Evolutionary conservation across 495 filamentous ascomycete genomes (phyloP), one percentile per base, ranked within the genome.

Genomic region (Xeromyces bisporus): DNA sequence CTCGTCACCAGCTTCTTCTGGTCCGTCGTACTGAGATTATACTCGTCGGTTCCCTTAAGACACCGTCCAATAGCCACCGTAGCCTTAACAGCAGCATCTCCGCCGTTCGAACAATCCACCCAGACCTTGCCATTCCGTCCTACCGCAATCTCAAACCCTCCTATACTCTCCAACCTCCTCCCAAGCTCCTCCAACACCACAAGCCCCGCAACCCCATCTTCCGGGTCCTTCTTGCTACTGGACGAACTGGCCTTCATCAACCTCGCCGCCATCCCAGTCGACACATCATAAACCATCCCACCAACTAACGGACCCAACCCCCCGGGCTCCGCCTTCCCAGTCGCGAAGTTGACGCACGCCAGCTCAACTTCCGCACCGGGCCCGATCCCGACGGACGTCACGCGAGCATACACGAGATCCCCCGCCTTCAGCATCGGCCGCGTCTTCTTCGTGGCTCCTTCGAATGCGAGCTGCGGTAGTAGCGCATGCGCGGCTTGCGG

Each of bases 111-210:
- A 36, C 62, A 68, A 40, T 82, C 71, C 11, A 96, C 76, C 89
- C 89, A 94, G 21, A 94, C 68, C 58, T 70, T 78, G 13, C 89
- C 89, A 51, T 97, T 97, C 48, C 86, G 73, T 14, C 91, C 91
- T 15, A 93, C 82, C 3, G 89, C 89, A 36, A 89, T 75, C 62
- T 97, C 89, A 55, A 94, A 97, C n/a, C 60, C 60, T 11, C 60
- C 60, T 7, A 51, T 35, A 30, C 69, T 67, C 26, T 87, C 59
- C 29, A 75, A 62, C 26, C 73, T 79, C 42, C 67, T 73, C 10
- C 75, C 86, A n/a, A 96, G 55, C 43, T 84, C 80, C 36, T 92
- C 82, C 29, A 96, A 50, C 12, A 96, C 50, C 3, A 63, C 69
- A 16, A 87, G 63, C 2, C 80, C 66, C 23, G 67, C 73, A 6